Base-by-base conservation (phyloP, 495 filamentous ascomycete species). In the Podospora anserina region DNA sequence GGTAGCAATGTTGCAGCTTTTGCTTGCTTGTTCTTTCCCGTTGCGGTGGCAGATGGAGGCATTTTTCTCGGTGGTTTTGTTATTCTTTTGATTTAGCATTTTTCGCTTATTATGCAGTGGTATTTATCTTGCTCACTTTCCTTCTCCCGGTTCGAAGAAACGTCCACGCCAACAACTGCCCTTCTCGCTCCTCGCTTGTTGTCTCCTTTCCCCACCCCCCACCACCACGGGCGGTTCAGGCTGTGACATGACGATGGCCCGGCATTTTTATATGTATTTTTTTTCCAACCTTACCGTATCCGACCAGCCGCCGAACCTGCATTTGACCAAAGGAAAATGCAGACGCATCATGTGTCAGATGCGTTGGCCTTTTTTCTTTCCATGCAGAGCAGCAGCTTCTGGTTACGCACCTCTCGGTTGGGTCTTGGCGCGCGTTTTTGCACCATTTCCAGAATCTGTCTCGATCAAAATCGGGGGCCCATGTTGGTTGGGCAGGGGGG, bases 271-370 rank as follows among this genome's bases (percentile, higher is more conserved):
- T 32, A 5, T 7, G 4, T 32, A 4, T 32, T 32, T 32, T 6
- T 7, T 32, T 32, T 32, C 30, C 20, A 49, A 28, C 61, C 30
- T 62, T 62, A 32, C 30, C 60, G 9, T 62, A 62, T 62, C 60
- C 27, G 60, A 62, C 23, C 60, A 62, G 60, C 61, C 32, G 61
- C 61, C 13, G 61, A 18, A n/a, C 30, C 61, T 19, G 19, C 18
- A 32, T 32, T 49, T 19, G n/a, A 58, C 55, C 18, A 58, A 32
- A 32, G 30, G 23, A 26, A 58, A 58, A 58, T 26, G 55, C 55
- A 58, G n/a, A 32, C 55, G 61, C 61, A 63, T 63, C 61, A 63
- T 63, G 61, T 63, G 66, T 67, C 34, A 61, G 59, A 67, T 67
- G 58, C 32, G 66, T 62, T 67, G 66, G 66, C 66, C 20, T 9